phyloP scores from a whole-genome alignment of 2,329 filamentous ascomycete genomes.

The Dactylellina drechsleri region DNA sequence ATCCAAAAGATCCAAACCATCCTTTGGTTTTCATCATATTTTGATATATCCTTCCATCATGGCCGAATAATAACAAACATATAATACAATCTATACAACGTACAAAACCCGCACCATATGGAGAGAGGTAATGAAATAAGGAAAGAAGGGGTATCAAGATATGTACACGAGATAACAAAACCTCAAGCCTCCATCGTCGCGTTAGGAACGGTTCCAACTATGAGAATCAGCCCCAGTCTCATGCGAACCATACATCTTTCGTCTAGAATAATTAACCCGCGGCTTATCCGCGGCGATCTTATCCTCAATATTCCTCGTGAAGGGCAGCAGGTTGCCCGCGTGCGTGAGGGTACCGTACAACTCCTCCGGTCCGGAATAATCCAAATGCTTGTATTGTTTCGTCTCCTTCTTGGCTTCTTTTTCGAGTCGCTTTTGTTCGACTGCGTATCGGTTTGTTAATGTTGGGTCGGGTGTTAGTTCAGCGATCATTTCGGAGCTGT shows the following conservation, averaged over 20 bases:
- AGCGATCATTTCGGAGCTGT: not conserved
- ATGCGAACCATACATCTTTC: not conserved
- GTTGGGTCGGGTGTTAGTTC: not conserved
- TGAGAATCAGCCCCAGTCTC: too few relatives aligned
- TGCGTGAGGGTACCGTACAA: not conserved
- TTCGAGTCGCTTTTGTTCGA: conserved; percentile 1
- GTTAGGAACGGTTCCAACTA: too few relatives aligned
- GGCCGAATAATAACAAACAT: too few relatives aligned
- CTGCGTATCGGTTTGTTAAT: not conserved
- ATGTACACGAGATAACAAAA: too few relatives aligned
- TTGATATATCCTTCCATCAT: too few relatives aligned
- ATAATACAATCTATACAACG: too few relatives aligned
- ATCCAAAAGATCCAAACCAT: too few relatives aligned
- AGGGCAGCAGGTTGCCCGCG: not conserved
- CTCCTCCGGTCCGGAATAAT: not conserved
- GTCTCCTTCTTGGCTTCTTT: not conserved
- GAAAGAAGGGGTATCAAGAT: too few relatives aligned
- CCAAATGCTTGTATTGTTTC: not conserved
- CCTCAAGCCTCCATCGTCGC: too few relatives aligned
- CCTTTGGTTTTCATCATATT: too few relatives aligned
- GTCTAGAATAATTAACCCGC: not conserved
- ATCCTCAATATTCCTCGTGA: not conserved
- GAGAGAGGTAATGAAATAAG: too few relatives aligned
- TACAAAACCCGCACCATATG: too few relatives aligned
- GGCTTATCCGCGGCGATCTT: not conserved